phyloP scores from a whole-genome alignment of 208 protist species.

The Tritrichomonas musculus region DNA sequence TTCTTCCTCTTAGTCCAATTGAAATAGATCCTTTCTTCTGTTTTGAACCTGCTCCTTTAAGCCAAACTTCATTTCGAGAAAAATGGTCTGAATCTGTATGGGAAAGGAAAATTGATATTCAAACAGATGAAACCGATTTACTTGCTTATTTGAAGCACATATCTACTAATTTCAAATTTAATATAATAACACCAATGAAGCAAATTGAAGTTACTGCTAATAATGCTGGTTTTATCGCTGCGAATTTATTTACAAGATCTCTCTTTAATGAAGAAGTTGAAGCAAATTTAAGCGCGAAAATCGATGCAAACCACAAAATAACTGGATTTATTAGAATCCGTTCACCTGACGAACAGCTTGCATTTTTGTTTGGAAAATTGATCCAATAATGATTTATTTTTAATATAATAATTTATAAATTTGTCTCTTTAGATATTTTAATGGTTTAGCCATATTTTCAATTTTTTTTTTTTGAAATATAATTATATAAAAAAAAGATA shows the following conservation, averaged over 20 bases:
- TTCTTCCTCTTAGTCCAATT: not conserved
- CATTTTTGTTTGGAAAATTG: slow-evolving; percentile 1
- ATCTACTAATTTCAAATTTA: not conserved
- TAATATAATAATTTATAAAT: too few species aligned
- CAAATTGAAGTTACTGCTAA: not conserved
- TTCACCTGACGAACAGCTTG: not conserved
- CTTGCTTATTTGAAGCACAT: not conserved
- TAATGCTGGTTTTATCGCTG: not conserved
- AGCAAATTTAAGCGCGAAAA: not conserved
- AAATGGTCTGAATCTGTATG: slow-evolving; percentile 5
- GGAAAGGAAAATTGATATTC: not conserved
- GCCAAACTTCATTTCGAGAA: not conserved
- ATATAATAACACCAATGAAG: not conserved
- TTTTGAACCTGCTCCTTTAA: not conserved
- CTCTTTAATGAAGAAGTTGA: slow-evolving; percentile 23
- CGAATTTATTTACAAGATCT: not conserved
- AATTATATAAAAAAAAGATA: too few species aligned
- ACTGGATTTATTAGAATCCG: not conserved
- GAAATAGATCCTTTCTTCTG: slow-evolving; percentile 31
- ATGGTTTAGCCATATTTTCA: too few species aligned
- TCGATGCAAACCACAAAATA: not conserved
- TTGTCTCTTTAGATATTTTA: too few species aligned
- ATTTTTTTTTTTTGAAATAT: too few species aligned
- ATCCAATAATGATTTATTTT: not conserved
- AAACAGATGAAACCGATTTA: not conserved